Evolutionary conservation across 179 eudicot species (phyloP), one percentile per base, ranked within the genome.

Genomic region (Silene coronaria): DNA sequence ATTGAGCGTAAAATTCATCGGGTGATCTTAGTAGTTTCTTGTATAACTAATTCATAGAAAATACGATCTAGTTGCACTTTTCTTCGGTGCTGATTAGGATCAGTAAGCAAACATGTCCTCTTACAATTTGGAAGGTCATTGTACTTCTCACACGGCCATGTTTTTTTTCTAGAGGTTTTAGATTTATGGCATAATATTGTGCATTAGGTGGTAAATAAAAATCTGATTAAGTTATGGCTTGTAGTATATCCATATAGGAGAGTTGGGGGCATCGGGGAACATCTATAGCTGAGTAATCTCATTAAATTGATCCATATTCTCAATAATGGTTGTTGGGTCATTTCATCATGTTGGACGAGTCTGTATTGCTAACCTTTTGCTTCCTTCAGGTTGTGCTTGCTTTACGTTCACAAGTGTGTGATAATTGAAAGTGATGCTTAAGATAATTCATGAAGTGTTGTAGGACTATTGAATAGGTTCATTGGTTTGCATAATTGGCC

Each of bases 151-250:
- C 48, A 42, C 11, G 48, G 14, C 13, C 1, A 2, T 16, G 48
- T 23, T 66, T 12, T 30, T n/a, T 32, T 16, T 10, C 22, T 1
- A 16, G n/a, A 68, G 28, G 57, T 26, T 68, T 12, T 19, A 68
- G 21, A 26, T 68, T 21, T 21, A 21, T 68, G 9, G 17, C 53
- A 68, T 24, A 23, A 70, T 23, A 4, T 70, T 24, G 59, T 23
- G 34, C 59, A 14, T 3, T 24, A 13, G 45, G 53, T 38, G 55
- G 21, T n/a, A n/a, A n/a, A n/a, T n/a, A n/a, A n/a, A n/a, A n/a
- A n/a, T n/a, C n/a, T n/a, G n/a, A n/a, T 36, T 67, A 36, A 55
- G 27, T 66, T 66, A 67, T 67, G 55, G n/a, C 45, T 51, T 67
- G 55, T 38, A 19, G 28, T 36, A 34, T 38, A 36, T 13, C 13